Evolutionary conservation across 2,329 filamentous ascomycete species (phyloP).

Genomic region (Mycosphaerelloides madeirae): DNA sequence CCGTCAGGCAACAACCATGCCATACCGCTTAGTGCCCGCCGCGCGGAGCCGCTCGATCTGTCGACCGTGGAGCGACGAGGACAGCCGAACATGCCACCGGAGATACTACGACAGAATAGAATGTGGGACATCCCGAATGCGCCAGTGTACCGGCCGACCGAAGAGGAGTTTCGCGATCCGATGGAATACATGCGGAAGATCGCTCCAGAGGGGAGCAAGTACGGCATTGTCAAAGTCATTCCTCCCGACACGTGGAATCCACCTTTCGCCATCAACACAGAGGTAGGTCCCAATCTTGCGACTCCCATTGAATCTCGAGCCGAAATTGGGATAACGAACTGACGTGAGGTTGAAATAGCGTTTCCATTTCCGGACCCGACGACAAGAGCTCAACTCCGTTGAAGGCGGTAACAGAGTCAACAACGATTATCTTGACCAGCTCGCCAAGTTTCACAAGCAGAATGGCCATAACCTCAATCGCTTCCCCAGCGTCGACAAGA

Average conservation of each 20-base stretch:
- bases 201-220: conserved; percentile 75
- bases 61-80: conserved; percentile 88
- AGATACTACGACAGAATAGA: conserved; percentile 40
- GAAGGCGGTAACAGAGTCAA: conserved; percentile 97
- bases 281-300: conserved; percentile 55
- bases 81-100: conserved; percentile 54
- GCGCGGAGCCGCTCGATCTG: conserved; percentile 69
- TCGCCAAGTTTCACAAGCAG: conserved; percentile 95
- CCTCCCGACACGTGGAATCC: conserved; percentile 93
- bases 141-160: conserved; percentile 81
- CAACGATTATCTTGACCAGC: conserved; percentile 89
- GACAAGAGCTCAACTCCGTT: conserved; percentile 94
- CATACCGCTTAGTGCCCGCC: conserved; percentile 60
- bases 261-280: conserved; percentile 91
- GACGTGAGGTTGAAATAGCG: conserved; percentile 52
- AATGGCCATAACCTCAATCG: conserved; percentile 91
- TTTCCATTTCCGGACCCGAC: conserved; percentile 94
- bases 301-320: neutral
- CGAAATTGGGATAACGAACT: conserved; percentile 5
- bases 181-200: conserved; percentile 93
- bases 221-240: conserved; percentile 92
- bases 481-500: conserved; percentile 95
- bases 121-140: conserved; percentile 85
- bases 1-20: conserved; percentile 37
- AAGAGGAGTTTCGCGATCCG: conserved; percentile 92